Conservation (phyloP, 176 grass and related monocot species). For the Hsuehochloa calcarea region DNA sequence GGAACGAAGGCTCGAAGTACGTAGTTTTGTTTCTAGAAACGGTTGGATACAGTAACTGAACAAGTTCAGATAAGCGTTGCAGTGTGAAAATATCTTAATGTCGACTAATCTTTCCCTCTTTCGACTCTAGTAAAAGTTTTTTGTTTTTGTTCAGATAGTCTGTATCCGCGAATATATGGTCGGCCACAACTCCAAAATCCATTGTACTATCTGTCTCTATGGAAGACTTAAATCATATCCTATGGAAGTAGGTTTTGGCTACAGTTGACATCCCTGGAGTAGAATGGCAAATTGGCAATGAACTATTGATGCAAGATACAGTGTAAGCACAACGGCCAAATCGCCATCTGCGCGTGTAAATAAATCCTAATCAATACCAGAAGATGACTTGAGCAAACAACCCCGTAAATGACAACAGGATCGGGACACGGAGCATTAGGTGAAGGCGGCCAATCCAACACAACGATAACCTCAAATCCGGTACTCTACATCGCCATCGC, state of each 20-base stretch:
- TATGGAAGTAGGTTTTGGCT: background rate
- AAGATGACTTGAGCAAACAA: background rate
- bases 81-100: background rate
- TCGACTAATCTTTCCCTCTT: background rate
- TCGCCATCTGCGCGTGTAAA: background rate
- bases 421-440: too few relatives aligned
- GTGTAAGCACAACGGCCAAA: background rate
- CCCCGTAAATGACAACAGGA: background rate
- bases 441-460: background rate
- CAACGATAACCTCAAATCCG: background rate
- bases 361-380: background rate
- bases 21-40: background rate
- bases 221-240: background rate
- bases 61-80: background rate
- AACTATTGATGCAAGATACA: too few relatives aligned
- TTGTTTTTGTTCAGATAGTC: background rate
- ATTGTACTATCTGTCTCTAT: background rate
- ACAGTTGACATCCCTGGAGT: background rate
- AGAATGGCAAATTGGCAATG: background rate
- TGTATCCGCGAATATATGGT: background rate
- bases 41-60: background rate
- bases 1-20: background rate
- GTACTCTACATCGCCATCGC: background rate
- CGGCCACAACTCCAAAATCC: background rate
- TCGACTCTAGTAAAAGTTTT: background rate